Evolutionary conservation across 768 basidiomycete genomes (phyloP).

Genomic region (Mycena polygramma): DNA sequence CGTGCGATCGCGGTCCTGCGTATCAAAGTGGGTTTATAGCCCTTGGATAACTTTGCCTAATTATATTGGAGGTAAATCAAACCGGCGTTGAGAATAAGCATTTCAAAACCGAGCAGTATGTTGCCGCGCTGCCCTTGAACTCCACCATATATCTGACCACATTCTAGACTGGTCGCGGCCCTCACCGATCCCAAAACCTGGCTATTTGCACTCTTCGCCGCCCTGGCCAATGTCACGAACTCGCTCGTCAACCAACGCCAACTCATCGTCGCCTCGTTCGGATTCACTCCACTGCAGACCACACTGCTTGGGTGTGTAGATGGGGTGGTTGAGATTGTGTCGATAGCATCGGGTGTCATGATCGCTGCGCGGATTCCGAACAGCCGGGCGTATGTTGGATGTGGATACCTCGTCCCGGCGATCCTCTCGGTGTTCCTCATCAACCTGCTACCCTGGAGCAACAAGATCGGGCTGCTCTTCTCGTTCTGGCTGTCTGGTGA

Average conservation of each 20-base stretch:
- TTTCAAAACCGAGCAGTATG: conserved; percentile 72
- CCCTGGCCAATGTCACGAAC: conserved; percentile 63
- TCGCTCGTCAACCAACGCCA: conserved; percentile 53
- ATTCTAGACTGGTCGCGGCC: conserved; percentile 62
- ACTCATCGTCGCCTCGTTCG: conserved; percentile 65
- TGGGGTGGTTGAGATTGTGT: conserved; percentile 63
- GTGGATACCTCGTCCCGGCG: conserved; percentile 63
- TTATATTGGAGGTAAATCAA: conserved; percentile 60
- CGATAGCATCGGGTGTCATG: conserved; percentile 64
- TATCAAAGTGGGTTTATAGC: conserved; percentile 48
- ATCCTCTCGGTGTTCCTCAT: conserved; percentile 62
- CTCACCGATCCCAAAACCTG: conserved; percentile 68
- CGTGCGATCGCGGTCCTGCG: conserved; percentile 64
- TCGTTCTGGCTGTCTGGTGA: conserved; percentile 57
- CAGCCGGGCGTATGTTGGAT: conserved; percentile 61
- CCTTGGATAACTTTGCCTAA: too few relatives aligned
- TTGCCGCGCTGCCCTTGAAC: conserved; percentile 55
- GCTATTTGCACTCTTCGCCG: conserved; percentile 68
- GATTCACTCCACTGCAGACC: conserved; percentile 63
- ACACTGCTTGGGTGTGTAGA: conserved; percentile 66
- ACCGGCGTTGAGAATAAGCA: conserved; percentile 77
- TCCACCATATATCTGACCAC: conserved; percentile 53
- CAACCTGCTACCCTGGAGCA: conserved; percentile 63
- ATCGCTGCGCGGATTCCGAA: conserved; percentile 57
- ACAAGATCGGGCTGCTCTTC: conserved; percentile 65